Evolutionary conservation across 164 flowering plant species (phyloP), one percentile per base, ranked within the genome.

Genomic region (Aristolochia contorta): DNA sequence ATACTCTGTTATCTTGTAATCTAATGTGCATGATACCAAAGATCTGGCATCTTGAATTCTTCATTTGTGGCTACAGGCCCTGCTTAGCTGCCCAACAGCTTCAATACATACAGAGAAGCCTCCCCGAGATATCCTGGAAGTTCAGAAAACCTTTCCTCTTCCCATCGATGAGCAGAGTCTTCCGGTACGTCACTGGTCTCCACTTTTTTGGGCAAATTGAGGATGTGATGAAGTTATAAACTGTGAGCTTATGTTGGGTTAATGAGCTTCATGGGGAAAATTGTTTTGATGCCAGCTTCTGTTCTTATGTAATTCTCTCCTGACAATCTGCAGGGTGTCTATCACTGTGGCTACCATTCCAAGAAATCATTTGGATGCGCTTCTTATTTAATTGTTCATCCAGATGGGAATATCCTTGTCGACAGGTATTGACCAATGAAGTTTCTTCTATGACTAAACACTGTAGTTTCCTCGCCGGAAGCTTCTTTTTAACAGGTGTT

Each of bases 291-390:
- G 43, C 9, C 43, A 3, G 7, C 12, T 37, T 37, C 10, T 37
- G 30, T 10, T 3, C 30, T 22, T 24, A 22, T 3, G 18, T 27
- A 8, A 3, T 55, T 55, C 27, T 30, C 16, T 52, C 33, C 53
- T 49, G n/a, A 66, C 46, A 64, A 55, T 13, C 68, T 72, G 64
- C 70, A 81, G 88, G 88, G 81, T 63, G 77, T 83, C 21, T 83
- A 67, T 67, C 82, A 83, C 63, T 79, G 85, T 72, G 88, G 88
- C 16, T 76, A 79, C 66, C 88, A 81, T 57, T 76, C 85, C 10
- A 78, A 78, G 58, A 70, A 69, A 63, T 76, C 85, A 32, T 79
- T 56, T 68, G 88, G 85, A 63, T 85, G 79, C 46, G 46, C 85
- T 47, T 79, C 88, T 51, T 81, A 81, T 65, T 65, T 83, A 52